A percentile compares a stretch with the other conserved stretches of the same genome.
These are phyloP conservation scores for Helianthus annuus DNA, from an alignment of 129 eudicot genomes.

Conservation along the genomic window HanXRQr2.0-SUNRISE NC_035444.2:159527377-159527876, in stretches of 20 bases:
- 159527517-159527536: not conserved
- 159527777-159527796: constrained; percentile 45
- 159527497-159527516: constrained; percentile 2
- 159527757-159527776: constrained; percentile 39
- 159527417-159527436: constrained; percentile 57
- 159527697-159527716: constrained; percentile 54
- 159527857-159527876: constrained; percentile 64
- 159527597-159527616: constrained; percentile 69
- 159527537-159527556: too few species aligned
- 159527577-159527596: constrained; percentile 59
- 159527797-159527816: constrained; percentile 63
- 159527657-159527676: constrained; percentile 62
- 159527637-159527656: constrained; percentile 67
- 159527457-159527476: constrained; percentile 77
- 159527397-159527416: constrained; percentile 75
- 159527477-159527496: constrained; percentile 54
- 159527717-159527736: constrained; percentile 91
- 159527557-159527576: not conserved
- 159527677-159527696: constrained; percentile 47
- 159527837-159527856: constrained; percentile 65
- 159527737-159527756: constrained; percentile 36
- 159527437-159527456: constrained; percentile 66
- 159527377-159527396: constrained; percentile 50
- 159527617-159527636: constrained; percentile 79
- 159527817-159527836: constrained; percentile 82